These are phyloP conservation scores for Pulveroboletus ravenelii DNA, from an alignment of 768 basidiomycete genomes.

Conservation along the genomic window DNA sequence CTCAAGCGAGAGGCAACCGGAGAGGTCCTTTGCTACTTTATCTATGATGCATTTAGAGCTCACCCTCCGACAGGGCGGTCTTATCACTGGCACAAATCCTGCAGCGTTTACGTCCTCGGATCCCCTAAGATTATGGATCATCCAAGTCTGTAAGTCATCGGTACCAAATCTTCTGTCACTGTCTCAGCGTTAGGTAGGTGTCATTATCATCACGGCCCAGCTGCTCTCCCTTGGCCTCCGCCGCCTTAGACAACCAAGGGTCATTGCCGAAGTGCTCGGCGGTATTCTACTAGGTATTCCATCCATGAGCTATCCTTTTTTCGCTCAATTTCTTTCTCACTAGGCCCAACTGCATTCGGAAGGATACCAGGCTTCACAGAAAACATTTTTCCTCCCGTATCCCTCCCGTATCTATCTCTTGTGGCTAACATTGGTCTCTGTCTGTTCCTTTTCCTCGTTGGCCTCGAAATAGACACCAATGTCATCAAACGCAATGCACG, in stretches of 20 bases:
- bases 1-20: constrained; percentile 17
- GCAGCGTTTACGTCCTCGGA: constrained; percentile 57
- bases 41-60: neutral
- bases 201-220: constrained; percentile 81
- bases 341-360: constrained; percentile 56
- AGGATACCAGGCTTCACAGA: constrained; percentile 86
- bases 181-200: constrained; percentile 38
- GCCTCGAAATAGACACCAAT: constrained; percentile 80
- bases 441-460: constrained; percentile 89
- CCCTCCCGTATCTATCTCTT: constrained; percentile 74
- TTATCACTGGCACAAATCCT: constrained; percentile 74
- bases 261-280: constrained; percentile 80
- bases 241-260: constrained; percentile 80
- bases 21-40: constrained; percentile 13
- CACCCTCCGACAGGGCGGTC: constrained; percentile 52
- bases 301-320: constrained; percentile 30
- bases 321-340: neutral
- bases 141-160: constrained; percentile 61
- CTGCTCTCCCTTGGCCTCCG: constrained; percentile 65
- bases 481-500: constrained; percentile 77
- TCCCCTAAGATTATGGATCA: constrained; percentile 73
- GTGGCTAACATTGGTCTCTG: constrained; percentile 86
- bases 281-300: constrained; percentile 77
- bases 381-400: constrained; percentile 73
- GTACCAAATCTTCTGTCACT: neutral